phyloP scores from a whole-genome alignment of 768 basidiomycete genomes.

The Boletus tylopilopsis region DNA sequence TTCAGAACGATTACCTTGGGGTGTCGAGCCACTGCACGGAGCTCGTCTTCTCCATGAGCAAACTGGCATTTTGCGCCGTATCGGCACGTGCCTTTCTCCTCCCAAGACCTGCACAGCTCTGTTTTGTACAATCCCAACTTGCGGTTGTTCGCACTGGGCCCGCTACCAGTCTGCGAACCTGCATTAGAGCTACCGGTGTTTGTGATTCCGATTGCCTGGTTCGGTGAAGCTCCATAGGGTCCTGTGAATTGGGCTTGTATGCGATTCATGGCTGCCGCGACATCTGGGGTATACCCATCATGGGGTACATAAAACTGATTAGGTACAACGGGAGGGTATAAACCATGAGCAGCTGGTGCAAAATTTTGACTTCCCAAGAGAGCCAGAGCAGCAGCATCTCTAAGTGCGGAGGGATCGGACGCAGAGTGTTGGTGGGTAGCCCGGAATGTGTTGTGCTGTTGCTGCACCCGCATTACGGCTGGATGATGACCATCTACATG shows the following conservation, averaged over 20 bases:
- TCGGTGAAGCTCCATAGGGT: slow-evolving; percentile 50
- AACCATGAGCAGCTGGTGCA: slow-evolving; percentile 39
- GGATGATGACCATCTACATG: slow-evolving; percentile 51
- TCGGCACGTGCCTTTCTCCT: slow-evolving; percentile 83
- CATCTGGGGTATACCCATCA: slow-evolving; percentile 54
- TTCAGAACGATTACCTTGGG: slow-evolving; percentile 62
- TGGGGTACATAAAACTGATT: slow-evolving; percentile 66
- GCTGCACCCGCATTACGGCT: slow-evolving; percentile 72
- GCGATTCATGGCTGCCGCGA: slow-evolving; percentile 56
- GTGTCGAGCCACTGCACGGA: slow-evolving; percentile 79
- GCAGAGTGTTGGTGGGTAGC: slow-evolving; percentile 77
- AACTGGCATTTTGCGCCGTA: slow-evolving; percentile 91
- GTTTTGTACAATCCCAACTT: slow-evolving; percentile 92
- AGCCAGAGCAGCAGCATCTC: slow-evolving; percentile 67
- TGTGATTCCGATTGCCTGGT: slow-evolving; percentile 41
- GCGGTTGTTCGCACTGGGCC: slow-evolving; percentile 88
- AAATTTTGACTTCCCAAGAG: slow-evolving; percentile 59
- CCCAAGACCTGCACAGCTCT: slow-evolving; percentile 87
- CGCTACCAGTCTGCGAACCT: slow-evolving; percentile 40
- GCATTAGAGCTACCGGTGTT: slow-evolving; percentile 35
- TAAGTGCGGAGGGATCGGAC: slow-evolving; percentile 74
- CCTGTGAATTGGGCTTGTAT: slow-evolving; percentile 54
- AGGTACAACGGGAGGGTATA: slow-evolving; percentile 50
- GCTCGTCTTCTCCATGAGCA: slow-evolving; percentile 87
- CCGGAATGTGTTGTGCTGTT: slow-evolving; percentile 73